Conservation (phyloP, 2,329 filamentous ascomycete species). For the Hypoxylon sp. region DNA sequence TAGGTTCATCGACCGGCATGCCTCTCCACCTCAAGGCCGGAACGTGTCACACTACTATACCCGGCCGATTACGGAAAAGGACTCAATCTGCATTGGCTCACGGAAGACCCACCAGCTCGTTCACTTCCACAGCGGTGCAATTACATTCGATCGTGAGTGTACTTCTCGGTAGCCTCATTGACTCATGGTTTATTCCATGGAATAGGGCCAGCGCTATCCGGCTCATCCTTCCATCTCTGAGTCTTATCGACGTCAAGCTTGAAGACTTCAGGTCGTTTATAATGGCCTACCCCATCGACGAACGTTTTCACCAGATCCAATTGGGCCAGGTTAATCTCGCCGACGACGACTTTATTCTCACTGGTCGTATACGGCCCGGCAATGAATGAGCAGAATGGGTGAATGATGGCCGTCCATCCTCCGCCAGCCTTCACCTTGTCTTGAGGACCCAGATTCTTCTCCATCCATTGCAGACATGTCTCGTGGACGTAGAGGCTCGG, state of each 20-base stretch:
- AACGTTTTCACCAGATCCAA: conserved; percentile 48
- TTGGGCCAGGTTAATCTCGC: conserved; percentile 47
- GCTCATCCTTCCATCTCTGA: conserved; percentile 33
- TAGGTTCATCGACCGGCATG: neutral
- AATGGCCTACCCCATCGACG: conserved; percentile 48
- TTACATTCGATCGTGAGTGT: neutral
- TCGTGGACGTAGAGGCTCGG: conserved; percentile 58
- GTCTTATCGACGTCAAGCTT: conserved; percentile 33
- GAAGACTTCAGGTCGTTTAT: conserved; percentile 49
- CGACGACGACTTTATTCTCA: conserved; percentile 44
- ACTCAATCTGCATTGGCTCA: conserved; percentile 18
- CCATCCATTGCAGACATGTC: conserved; percentile 55
- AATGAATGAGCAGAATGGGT: conserved; percentile 49
- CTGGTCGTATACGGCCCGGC: conserved; percentile 46
- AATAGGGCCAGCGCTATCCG: conserved; percentile 33
- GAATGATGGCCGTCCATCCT: conserved; percentile 49
- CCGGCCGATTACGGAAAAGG: conserved; percentile 29
- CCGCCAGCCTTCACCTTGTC: conserved; percentile 46
- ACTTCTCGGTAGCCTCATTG: neutral
- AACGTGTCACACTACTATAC: conserved; percentile 3
- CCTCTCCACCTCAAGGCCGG: neutral
- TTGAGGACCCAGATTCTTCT: conserved; percentile 47
- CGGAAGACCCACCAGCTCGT: conserved; percentile 16
- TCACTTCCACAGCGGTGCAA: neutral
- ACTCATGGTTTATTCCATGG: conserved; percentile 17